phyloP scores from a whole-genome alignment of 441 rosid genomes.

The Gossypium gossypioides region DNA sequence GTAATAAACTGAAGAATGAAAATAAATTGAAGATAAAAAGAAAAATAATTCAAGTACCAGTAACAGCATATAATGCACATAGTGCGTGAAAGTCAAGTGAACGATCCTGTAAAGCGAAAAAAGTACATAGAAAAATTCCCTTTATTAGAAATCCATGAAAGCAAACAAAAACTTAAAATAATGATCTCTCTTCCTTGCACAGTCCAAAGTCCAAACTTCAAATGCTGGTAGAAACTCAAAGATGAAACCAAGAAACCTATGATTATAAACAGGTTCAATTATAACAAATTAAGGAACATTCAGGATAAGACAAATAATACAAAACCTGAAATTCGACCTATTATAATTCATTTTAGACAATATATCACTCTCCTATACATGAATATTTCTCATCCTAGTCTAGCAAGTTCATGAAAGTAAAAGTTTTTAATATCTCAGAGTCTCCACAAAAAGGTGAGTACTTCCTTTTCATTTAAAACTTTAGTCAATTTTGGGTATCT shows the following conservation, averaged over 20 bases:
- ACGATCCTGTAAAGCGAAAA: conserved; percentile 61
- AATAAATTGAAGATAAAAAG: neutral
- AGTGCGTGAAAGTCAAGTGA: conserved; percentile 76
- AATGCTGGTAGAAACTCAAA: neutral
- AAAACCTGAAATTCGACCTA: conserved; percentile 1
- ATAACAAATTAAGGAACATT: neutral
- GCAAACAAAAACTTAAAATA: neutral
- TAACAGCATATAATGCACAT: conserved; percentile 92
- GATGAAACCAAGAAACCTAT: neutral
- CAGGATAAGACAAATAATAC: neutral
- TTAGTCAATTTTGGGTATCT: neutral
- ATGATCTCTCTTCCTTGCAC: neutral
- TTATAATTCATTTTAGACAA: neutral
- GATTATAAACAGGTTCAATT: neutral
- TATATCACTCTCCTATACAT: neutral
- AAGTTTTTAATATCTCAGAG: neutral
- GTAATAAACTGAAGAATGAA: neutral
- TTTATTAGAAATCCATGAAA: neutral
- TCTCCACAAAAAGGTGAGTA: neutral
- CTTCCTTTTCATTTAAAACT: neutral
- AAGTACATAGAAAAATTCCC: conserved; percentile 15
- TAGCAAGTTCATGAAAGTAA: neutral
- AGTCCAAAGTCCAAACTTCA: neutral
- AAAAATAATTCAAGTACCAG: conserved; percentile 45
- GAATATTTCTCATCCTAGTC: neutral